These are phyloP conservation scores for Pythium myriotylum DNA, from an alignment of 352 stramenopile genomes.

Conservation along the genomic window DNA sequence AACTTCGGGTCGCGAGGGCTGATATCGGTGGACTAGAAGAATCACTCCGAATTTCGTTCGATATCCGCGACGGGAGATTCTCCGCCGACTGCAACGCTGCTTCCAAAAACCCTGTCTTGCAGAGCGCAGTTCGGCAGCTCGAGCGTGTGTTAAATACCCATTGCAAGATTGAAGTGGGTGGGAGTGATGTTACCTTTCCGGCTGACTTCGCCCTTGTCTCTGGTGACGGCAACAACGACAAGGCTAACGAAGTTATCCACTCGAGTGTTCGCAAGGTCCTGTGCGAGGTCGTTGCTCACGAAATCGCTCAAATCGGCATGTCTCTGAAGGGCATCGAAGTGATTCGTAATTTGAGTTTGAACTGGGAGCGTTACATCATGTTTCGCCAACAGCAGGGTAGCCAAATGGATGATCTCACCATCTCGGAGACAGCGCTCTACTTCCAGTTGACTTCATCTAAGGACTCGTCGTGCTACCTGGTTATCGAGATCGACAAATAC, in stretches of 20 bases:
- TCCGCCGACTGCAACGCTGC: conserved; percentile 67
- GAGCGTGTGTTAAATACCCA: conserved; percentile 77
- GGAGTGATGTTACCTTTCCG: conserved; percentile 40
- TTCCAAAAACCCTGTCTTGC: conserved; percentile 60
- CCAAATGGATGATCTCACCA: conserved; percentile 76
- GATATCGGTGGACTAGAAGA: conserved; percentile 81
- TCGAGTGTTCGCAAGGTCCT: conserved; percentile 68
- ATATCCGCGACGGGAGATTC: conserved; percentile 75
- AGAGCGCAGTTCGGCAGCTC: conserved; percentile 55
- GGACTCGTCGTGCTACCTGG: conserved; percentile 81
- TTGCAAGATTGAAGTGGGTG: conserved; percentile 76
- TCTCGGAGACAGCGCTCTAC: conserved; percentile 82
- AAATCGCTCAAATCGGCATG: conserved; percentile 74
- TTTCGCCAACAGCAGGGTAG: conserved; percentile 82
- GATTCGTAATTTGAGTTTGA: conserved; percentile 74
- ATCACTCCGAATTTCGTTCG: conserved; percentile 81
- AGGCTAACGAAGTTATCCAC: conserved; percentile 73
- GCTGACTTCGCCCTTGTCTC: conserved; percentile 75
- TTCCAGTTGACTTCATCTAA: conserved; percentile 86
- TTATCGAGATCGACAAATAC: conserved; percentile 88
- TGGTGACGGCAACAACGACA: conserved; percentile 71
- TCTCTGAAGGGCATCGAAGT: conserved; percentile 84
- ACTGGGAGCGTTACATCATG: conserved; percentile 85
- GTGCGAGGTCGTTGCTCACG: conserved; percentile 84
- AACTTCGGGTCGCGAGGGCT: conserved; percentile 60